Evolutionary conservation across 768 basidiomycete genomes (phyloP), one percentile per base, ranked within the genome.

Genomic region (Termitomyces sp.): DNA sequence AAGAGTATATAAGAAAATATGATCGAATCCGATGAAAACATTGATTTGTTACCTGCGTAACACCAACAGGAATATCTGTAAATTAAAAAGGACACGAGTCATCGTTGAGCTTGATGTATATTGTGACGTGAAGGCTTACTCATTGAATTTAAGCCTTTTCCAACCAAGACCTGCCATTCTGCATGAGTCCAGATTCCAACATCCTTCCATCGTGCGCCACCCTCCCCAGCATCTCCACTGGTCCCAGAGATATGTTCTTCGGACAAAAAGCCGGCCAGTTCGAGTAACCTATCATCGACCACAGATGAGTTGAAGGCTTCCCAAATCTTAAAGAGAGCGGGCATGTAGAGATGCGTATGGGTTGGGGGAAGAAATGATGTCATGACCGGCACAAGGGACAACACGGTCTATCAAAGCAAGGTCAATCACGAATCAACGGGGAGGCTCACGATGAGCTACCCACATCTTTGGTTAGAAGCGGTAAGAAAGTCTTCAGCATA

Each of bases 171-270:
- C 52, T 84, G 83, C 85, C 93, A 98, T 68, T 98, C 86, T 40
- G 81, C 75, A 54, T 91, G 81, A 5, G 82, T 86, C 82, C 93
- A 94, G 52, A 98, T 94, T 12, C 95, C 95, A 33, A 98, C 80
- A 60, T 91, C 89, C 66, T 86, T 88, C 85, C 85, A 88, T 53
- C 73, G 70, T 7, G 84, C 79, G 36, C 79, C 77, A 47, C 79
- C 82, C 60, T 69, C 68, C 9, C 80, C 84, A n/a, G 71, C 76
- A 41, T 73, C 74, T n/a, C 82, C 81, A 36, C 67, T 65, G 20
- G 76, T 70, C 18, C 86, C 86, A 20, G 82, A 69, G 22, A 86
- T 76, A 63, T 91, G 85, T 63, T 89, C 85, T 66, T 89, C 86
- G 0, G 88, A 76, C 22, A 93, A 69, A 27, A 83, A 76, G 35